A percentile compares a stretch with the other conserved stretches of the same genome.
Evolutionary conservation across 192 early-diverging fungal species (phyloP).

Genomic region (Entrophospora sp.): DNA sequence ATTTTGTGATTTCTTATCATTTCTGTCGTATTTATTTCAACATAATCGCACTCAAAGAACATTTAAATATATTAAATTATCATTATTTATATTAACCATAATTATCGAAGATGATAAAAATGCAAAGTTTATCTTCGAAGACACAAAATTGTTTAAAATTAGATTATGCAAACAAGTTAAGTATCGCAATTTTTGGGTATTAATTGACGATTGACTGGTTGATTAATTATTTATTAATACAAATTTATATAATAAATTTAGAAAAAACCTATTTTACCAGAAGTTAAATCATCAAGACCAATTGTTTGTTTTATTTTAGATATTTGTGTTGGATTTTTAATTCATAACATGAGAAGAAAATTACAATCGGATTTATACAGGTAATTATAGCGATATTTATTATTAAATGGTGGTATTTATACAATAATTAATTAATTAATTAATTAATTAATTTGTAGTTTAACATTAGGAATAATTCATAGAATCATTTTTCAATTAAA

Average conservation of each 20-base stretch:
- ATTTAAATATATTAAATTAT: slow-evolving; percentile 36
- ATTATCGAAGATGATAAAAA: slow-evolving; percentile 34
- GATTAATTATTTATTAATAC: neutral
- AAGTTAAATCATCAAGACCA: slow-evolving; percentile 27
- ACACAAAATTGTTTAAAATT: neutral
- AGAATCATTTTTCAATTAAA: slow-evolving; percentile 21
- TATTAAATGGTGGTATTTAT: neutral
- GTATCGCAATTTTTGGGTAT: too few relatives aligned
- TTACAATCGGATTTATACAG: slow-evolving; percentile 38
- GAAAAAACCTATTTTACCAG: slow-evolving; percentile 37
- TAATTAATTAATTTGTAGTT: slow-evolving; percentile 6
- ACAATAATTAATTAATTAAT: neutral
- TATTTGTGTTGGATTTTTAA: slow-evolving; percentile 38
- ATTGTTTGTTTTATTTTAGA: slow-evolving; percentile 38
- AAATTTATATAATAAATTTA: slow-evolving; percentile 21
- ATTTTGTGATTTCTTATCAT: slow-evolving; percentile 34
- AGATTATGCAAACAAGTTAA: slow-evolving; percentile 33
- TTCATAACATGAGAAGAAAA: slow-evolving; percentile 49
- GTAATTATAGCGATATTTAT: slow-evolving; percentile 12
- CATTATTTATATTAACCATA: slow-evolving; percentile 33
- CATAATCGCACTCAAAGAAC: slow-evolving; percentile 36
- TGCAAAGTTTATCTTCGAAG: slow-evolving; percentile 28
- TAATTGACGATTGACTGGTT: too few relatives aligned
- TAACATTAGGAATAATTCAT: slow-evolving; percentile 24
- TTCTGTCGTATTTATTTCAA: slow-evolving; percentile 42